Base-by-base conservation (phyloP, 2,329 filamentous ascomycete genomes). In the Cordyceps fumosorosea region DNA sequence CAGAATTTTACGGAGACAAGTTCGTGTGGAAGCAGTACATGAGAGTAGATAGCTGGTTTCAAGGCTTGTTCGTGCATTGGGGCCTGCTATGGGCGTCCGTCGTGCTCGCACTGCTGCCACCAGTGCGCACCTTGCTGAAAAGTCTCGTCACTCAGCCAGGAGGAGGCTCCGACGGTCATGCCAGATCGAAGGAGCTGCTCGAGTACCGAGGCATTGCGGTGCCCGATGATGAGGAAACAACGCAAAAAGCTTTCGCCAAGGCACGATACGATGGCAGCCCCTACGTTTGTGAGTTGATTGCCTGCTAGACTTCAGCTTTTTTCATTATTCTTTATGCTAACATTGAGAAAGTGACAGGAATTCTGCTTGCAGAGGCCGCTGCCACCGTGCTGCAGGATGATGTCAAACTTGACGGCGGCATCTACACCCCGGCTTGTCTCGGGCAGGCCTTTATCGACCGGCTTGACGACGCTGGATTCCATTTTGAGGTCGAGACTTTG, bases 351-450 rank as follows among this genome's bases (percentile, higher is more conserved):
- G 85, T 90, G 57, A 91, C 89, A 4, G 89, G 81, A 0, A 69
- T 86, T 20, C 78, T 88, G 32, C 69, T 90, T 16, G 81, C 82
- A 2, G 81, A 91, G 67, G 89, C 82, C 14, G 89, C 88, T 4
- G 75, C 83, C 45, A 85, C 85, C 0, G 76, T 93, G 37, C 75
- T 91, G 18, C 79, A 88, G 63, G 86, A 89, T 45, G 80, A 86
- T 16, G 75, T 84, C 14, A 73, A 80, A 42, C 75, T 90, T 14
- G 79, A 78, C 1, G 89, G 89, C 20, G 89, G 89, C 3, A 76
- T 91, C 26, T 84, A 89, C 65, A 93, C 90, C 1, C 86, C 89
- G 0, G 87, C 89, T 0, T 89, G 84, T 60, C 75, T 93, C 2
- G 89, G 89, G 1, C 84, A 88, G 66, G 76, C 79, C 11, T 89